Percentiles rank a stretch among this genome's conserved stretches.
phyloP scores from a whole-genome alignment of 129 eudicot species.

The Chrysanthemum makinoi region DNA sequence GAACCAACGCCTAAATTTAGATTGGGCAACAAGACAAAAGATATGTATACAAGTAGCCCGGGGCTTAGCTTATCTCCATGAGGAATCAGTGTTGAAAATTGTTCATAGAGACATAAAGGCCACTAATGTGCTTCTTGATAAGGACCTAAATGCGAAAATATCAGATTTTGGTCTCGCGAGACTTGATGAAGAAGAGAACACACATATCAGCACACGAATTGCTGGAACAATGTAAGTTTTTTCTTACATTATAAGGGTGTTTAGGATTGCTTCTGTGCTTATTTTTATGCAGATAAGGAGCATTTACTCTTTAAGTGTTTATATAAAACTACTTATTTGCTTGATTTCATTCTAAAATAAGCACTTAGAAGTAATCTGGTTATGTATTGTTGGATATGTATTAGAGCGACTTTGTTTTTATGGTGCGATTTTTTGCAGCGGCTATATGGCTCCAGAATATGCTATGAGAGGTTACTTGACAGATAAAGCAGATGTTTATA shows the following conservation, averaged over 20 bases:
- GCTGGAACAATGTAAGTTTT: slow-evolving; percentile 40
- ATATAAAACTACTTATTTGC: too few relatives aligned
- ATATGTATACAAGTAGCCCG: slow-evolving; percentile 36
- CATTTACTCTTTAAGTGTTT: too few relatives aligned
- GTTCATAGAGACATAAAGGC: slow-evolving; percentile 48
- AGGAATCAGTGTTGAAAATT: slow-evolving; percentile 43
- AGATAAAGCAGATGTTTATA: slow-evolving; percentile 59
- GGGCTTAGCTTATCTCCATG: slow-evolving; percentile 40
- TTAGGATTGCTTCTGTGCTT: neutral
- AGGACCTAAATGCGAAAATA: slow-evolving; percentile 44
- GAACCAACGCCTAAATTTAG: slow-evolving; percentile 28
- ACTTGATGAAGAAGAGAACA: slow-evolving; percentile 47
- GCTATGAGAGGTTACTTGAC: slow-evolving; percentile 48
- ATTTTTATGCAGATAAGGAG: too few relatives aligned
- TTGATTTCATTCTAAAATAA: too few relatives aligned
- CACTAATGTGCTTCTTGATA: slow-evolving; percentile 43
- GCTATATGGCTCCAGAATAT: slow-evolving; percentile 48
- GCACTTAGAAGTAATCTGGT: too few relatives aligned
- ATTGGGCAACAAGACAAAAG: slow-evolving; percentile 40
- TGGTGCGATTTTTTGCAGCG: slow-evolving; percentile 26
- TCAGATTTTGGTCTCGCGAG: slow-evolving; percentile 45
- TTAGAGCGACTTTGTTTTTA: neutral
- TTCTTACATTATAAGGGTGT: neutral
- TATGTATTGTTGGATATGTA: neutral
- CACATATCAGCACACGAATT: slow-evolving; percentile 43